These are phyloP conservation scores for Botryotinia convoluta DNA, from an alignment of 2,329 filamentous ascomycete genomes.

Conservation along the genomic window DNA sequence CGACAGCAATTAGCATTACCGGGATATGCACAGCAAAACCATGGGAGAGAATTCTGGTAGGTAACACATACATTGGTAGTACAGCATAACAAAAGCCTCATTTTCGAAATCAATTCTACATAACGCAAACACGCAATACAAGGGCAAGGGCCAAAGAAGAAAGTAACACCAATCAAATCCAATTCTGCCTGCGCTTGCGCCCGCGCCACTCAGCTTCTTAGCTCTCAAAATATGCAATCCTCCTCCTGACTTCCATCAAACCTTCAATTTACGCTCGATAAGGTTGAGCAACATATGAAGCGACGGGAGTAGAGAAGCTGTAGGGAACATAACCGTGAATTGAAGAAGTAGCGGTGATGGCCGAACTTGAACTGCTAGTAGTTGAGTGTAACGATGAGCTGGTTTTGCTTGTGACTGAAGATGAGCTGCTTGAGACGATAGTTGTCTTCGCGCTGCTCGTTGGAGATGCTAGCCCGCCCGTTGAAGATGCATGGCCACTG, in stretches of 20 bases:
- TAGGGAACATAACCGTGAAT: conserved; percentile 13
- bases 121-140: not conserved
- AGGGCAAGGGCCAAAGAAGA: conserved; percentile 3
- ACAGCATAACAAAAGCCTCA: not conserved
- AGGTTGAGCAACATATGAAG: conserved; percentile 8
- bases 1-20: not conserved
- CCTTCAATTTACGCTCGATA: not conserved
- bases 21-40: not conserved
- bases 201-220: not conserved
- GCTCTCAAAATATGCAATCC: not conserved
- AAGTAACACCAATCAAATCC: not conserved
- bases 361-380: not conserved
- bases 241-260: not conserved
- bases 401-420: not conserved
- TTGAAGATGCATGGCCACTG: not conserved
- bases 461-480: not conserved
- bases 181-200: not conserved
- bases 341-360: conserved; percentile 1
- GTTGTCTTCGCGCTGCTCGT: not conserved
- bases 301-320: conserved; percentile 9
- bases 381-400: not conserved
- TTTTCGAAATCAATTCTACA: conserved; percentile 1
- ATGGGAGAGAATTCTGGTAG: not conserved
- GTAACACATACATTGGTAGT: not conserved
- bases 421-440: not conserved